Evolutionary conservation across 202 grass and related monocot genomes (phyloP).

Genomic region (Setaria viridis): DNA sequence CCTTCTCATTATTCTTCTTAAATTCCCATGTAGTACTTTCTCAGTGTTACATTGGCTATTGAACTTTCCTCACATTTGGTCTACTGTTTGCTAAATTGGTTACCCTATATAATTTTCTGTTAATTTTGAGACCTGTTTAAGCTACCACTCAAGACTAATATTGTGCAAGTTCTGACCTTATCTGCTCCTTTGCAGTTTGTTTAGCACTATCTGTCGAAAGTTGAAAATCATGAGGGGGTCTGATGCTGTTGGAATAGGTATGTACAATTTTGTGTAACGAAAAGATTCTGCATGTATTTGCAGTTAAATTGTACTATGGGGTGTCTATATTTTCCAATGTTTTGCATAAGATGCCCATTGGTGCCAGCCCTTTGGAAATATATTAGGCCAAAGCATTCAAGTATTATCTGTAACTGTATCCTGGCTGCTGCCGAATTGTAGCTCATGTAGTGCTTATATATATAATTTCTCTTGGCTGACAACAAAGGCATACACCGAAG

Average conservation of each 20-base stretch:
- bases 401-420: background rate
- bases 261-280: background rate
- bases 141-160: background rate
- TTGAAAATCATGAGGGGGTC: constrained; percentile 69
- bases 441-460: background rate
- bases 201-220: constrained; percentile 60
- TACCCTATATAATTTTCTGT: constrained; percentile 15
- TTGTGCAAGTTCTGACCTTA: background rate
- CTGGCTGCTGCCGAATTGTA: background rate
- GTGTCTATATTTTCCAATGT: background rate
- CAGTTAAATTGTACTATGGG: background rate
- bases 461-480: background rate
- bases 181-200: constrained; percentile 54
- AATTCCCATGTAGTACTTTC: background rate
- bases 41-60: constrained; percentile 16
- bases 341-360: background rate
- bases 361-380: background rate
- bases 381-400: background rate
- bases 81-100: background rate
- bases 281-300: background rate
- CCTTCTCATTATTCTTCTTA: background rate
- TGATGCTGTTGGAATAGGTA: constrained; percentile 68
- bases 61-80: background rate
- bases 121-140: background rate
- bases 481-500: background rate